A percentile compares a stretch with the other conserved stretches of the same genome.
phyloP scores from a whole-genome alignment of 1,284 basidiomycete species.

The Fomitopsis betulina region DNA sequence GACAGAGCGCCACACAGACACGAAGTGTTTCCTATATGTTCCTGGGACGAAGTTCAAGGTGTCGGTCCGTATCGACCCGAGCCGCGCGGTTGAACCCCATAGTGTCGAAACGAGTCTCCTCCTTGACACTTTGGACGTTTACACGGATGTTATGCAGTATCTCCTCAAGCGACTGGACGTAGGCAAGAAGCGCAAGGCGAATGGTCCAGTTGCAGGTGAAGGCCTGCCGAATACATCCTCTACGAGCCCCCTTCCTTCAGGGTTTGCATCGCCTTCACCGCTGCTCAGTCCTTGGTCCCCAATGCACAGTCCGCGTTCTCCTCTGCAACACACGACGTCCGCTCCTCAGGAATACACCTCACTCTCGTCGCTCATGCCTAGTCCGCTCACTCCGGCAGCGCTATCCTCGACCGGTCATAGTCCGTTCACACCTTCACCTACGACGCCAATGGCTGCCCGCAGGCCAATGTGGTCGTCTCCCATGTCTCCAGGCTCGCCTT shows the following conservation, averaged over 20 bases:
- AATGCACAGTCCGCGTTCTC: neutral
- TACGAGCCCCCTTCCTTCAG: neutral
- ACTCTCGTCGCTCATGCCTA: neutral
- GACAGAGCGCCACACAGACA: constrained; percentile 5
- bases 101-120: constrained; percentile 46
- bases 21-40: constrained; percentile 35
- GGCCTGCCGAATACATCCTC: neutral
- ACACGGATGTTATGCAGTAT: constrained; percentile 41
- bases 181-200: neutral
- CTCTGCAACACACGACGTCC: neutral
- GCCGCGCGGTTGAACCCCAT: constrained; percentile 48
- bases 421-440: constrained; percentile 1
- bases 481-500: constrained; percentile 25
- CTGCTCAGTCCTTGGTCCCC: neutral
- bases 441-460: neutral
- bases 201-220: neutral
- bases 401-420: neutral
- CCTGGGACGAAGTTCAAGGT: constrained; percentile 41
- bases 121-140: constrained; percentile 43
- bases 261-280: neutral
- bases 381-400: neutral
- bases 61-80: constrained; percentile 55
- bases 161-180: constrained; percentile 30
- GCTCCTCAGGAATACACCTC: neutral
- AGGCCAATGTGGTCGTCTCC: constrained; percentile 22